Base-by-base conservation (phyloP, 2,329 filamentous ascomycete species). In the Helicocarpus griseus region DNA sequence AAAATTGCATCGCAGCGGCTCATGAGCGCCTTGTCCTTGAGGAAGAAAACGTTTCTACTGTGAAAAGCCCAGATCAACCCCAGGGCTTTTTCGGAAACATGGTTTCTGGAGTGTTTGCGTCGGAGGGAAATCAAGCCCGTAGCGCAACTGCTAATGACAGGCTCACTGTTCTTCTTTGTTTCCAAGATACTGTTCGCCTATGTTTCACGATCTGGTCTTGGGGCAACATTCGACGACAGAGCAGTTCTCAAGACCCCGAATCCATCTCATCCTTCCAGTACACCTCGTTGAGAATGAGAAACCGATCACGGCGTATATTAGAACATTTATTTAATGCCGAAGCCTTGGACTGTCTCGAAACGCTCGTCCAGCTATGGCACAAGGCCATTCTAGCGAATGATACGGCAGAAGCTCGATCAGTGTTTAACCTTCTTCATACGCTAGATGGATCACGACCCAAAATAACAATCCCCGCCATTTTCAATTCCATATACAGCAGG, bases 121-220 rank as follows among this genome's bases (percentile, higher is more conserved):
- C 86, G 0, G 89, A 96, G 53, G 76, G 80, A 0, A 82, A 79
- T 1, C 86, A 90, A 54, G 78, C 82, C n/a, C 83, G 89, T 46
- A 89, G 84, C 53, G 82, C 85, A 6, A 89, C 87, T n/a, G 89
- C 90, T 7, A 98, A 97, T 62, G 91, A 93, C 60, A 82, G 91
- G 43, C 76, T 98, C 21, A 97, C 93, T 0, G 91, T 98, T 19
- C 77, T 96, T 40, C 76, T 98, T n/a, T 94, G 90, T 9, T 95
- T 98, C 65, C 91, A 97, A 67, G 94, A 98, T 65, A 89, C 90
- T 1, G 88, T 97, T 53, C 82, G 89, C 22, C 87, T 95, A 47
- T 95, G 90, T 67, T 94, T 95, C 65, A 82, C 77, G 11, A 95
- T 98, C 49, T 98, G 94, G 93, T 87, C 87, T 0, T 98, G 93